phyloP scores from a whole-genome alignment of 352 stramenopile species.

The Pythium apleroticum region DNA sequence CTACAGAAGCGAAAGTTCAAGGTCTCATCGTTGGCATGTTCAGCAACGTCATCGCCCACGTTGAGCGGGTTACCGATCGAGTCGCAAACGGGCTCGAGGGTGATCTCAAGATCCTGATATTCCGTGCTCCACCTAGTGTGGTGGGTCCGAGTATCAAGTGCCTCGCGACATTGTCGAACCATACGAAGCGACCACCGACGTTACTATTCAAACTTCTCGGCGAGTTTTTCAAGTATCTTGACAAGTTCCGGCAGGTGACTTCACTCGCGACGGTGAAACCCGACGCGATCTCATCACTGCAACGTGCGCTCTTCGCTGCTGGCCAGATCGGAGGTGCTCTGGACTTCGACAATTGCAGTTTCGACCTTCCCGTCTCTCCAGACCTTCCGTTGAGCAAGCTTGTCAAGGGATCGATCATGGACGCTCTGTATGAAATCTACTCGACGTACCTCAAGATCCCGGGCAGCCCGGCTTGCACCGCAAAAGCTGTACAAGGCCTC shows the following conservation, averaged over 20 bases:
- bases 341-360: conserved; percentile 54
- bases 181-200: conserved; percentile 40
- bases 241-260: conserved; percentile 42
- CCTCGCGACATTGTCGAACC: conserved; percentile 51
- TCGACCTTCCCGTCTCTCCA: conserved; percentile 22
- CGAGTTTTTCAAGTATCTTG: conserved; percentile 58
- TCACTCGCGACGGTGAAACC: conserved; percentile 38
- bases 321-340: conserved; percentile 67
- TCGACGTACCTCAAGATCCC: conserved; percentile 41
- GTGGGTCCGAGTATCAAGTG: conserved; percentile 78
- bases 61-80: conserved; percentile 50
- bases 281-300: conserved; percentile 48
- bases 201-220: conserved; percentile 68
- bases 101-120: conserved; percentile 67
- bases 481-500: conserved; percentile 83
- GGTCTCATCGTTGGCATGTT: conserved; percentile 62
- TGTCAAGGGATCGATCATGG: conserved; percentile 48
- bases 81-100: conserved; percentile 47
- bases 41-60: conserved; percentile 48
- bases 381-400: conserved; percentile 33
- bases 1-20: conserved; percentile 59
- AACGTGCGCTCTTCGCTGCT: conserved; percentile 70
- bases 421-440: conserved; percentile 68
- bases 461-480: conserved; percentile 45
- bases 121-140: conserved; percentile 75